Evolutionary conservation across 352 stramenopile species (phyloP), one percentile per base, ranked within the genome.

Genomic region (Phytophthora citricola): DNA sequence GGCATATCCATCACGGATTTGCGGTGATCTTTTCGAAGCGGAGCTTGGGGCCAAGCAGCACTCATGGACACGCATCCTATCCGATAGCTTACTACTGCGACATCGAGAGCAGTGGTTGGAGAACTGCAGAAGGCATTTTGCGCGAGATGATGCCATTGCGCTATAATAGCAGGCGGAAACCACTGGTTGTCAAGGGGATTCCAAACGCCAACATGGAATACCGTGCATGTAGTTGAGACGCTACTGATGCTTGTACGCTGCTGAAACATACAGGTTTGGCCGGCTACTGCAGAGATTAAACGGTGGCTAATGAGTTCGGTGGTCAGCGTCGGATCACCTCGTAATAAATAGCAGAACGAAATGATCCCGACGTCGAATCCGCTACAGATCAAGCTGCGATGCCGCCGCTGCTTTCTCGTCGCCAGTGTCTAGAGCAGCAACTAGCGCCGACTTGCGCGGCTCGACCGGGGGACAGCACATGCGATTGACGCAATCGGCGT

Each of bases 1-100:
- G 58, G 7, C 14, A 17, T 50, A 68, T 68, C 51, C 43, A 68
- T 52, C 27, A 64, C 36, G 61, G 43, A 54, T 53, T 58, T 57
- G 45, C 56, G 32, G 43, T 41, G 56, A 63, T 63, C 36, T 36
- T 36, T 14, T 36, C 31, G 9, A 36, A 36, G 31, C 31, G 4
- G 24, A 26, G 4, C 24, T 26, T 12, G 31, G 1, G 4, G 4
- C 24, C 24, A 26, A 26, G 24, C 9, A 11, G 6, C 29, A 11
- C 29, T 34, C 32, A 32, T 47, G 6, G 38, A 47, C 31, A 41
- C 11, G n/a, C 39, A 60, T 51, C 53, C 53, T 26, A 60, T 60
- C 53, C n/a, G 22, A 40, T 8, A 49, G 53, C 44, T 49, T 46
- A 58, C 51, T 20, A 56, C 27, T 41, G 22, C 15, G 51, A 48